A percentile compares a stretch with the other conserved stretches of the same genome.
phyloP scores from a whole-genome alignment of 2,329 filamentous ascomycete genomes.

The Colletotrichum liaoningense region DNA sequence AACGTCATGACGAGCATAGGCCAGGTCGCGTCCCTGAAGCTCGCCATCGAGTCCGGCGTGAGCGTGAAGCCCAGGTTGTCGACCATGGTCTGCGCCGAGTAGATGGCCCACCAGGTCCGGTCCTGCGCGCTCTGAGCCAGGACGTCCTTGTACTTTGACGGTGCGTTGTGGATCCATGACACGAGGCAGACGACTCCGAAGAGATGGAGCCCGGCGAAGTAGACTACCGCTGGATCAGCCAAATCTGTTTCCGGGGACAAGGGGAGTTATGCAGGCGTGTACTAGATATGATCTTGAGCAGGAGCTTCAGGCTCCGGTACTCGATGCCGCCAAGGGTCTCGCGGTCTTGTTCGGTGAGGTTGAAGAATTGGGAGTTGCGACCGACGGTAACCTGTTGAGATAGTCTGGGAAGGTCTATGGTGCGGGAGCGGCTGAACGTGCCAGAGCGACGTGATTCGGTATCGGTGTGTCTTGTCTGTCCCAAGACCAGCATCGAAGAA shows the following conservation, averaged over 20 bases:
- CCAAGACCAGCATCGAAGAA: background rate
- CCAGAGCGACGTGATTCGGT: too few relatives aligned
- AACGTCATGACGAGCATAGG: constrained; percentile 60
- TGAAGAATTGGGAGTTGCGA: too few relatives aligned
- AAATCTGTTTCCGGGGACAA: constrained; percentile 7
- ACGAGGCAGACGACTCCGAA: constrained; percentile 61
- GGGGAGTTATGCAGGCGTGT: background rate
- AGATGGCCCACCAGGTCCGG: constrained; percentile 62
- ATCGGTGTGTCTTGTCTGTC: too few relatives aligned
- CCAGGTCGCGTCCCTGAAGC: constrained; percentile 56
- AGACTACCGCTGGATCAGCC: constrained; percentile 45
- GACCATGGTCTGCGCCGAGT: constrained; percentile 62
- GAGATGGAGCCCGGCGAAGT: constrained; percentile 57
- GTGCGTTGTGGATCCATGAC: constrained; percentile 57
- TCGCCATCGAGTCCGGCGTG: constrained; percentile 65
- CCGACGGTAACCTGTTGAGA: too few relatives aligned
- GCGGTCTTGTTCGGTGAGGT: too few relatives aligned
- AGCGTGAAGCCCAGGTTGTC: constrained; percentile 66
- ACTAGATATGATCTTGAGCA: too few relatives aligned
- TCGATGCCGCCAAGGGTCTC: too few relatives aligned
- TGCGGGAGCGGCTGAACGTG: too few relatives aligned
- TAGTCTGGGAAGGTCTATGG: too few relatives aligned
- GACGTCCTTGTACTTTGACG: constrained; percentile 50
- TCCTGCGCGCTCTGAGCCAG: constrained; percentile 52
- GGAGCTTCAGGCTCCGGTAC: too few relatives aligned